Evolutionary conservation across 495 filamentous ascomycete species (phyloP).

Genomic region (Penicillium malachiteum): DNA sequence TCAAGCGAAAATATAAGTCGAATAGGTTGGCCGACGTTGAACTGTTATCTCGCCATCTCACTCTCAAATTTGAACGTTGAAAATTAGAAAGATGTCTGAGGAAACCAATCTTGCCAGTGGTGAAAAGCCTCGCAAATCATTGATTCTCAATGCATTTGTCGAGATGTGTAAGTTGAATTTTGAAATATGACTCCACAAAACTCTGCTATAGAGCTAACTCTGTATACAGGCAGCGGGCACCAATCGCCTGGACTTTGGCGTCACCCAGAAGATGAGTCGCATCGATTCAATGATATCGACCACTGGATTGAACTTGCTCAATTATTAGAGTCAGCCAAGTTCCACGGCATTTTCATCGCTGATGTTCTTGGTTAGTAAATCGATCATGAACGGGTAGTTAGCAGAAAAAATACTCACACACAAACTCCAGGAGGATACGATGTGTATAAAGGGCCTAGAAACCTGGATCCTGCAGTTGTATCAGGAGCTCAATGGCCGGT

Average conservation of each 20-base stretch:
- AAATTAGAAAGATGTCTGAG: background rate
- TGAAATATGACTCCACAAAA: background rate
- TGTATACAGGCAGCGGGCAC: constrained; percentile 46
- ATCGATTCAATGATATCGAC: constrained; percentile 52
- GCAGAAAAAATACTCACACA: background rate
- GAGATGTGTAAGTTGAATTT: constrained; percentile 44
- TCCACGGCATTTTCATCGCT: constrained; percentile 59
- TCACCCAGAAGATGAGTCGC: constrained; percentile 53
- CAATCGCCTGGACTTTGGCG: constrained; percentile 54
- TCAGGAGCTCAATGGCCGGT: constrained; percentile 69
- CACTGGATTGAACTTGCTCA: constrained; percentile 52
- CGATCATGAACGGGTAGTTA: background rate
- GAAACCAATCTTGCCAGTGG: constrained; percentile 1
- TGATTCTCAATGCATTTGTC: constrained; percentile 62
- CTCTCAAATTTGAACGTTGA: background rate
- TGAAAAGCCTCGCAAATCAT: constrained; percentile 38
- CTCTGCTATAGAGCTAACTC: background rate
- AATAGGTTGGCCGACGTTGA: background rate
- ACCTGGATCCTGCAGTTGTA: constrained; percentile 55
- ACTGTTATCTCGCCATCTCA: background rate
- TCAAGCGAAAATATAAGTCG: background rate
- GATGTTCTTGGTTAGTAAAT: constrained; percentile 43
- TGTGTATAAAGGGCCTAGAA: constrained; percentile 59
- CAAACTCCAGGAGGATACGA: constrained; percentile 54
- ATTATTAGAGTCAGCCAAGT: constrained; percentile 48